phyloP scores from a whole-genome alignment of 2,329 filamentous ascomycete species.

The Mycogone perniciosa region DNA sequence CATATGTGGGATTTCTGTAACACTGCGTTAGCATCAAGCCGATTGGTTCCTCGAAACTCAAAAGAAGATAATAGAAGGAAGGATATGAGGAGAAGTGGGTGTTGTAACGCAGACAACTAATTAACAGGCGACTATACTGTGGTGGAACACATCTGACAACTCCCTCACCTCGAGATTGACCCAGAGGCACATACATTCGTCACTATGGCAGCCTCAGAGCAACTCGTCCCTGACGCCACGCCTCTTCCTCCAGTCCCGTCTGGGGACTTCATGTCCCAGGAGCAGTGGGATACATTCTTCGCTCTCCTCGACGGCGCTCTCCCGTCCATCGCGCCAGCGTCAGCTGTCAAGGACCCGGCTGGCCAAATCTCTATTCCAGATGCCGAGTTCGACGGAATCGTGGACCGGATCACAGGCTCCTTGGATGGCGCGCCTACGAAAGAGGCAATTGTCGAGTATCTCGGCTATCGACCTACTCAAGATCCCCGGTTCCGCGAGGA shows the following conservation, averaged over 20 bases:
- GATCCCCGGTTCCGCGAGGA: slow-evolving; percentile 47
- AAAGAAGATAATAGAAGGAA: background rate
- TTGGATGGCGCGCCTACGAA: slow-evolving; percentile 35
- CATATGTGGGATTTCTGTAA: too few relatives aligned
- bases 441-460: slow-evolving; percentile 44
- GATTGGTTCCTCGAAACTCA: too few relatives aligned
- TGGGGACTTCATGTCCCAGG: slow-evolving; percentile 35
- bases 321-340: slow-evolving; percentile 48
- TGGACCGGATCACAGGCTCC: slow-evolving; percentile 32
- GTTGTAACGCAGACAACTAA: too few relatives aligned
- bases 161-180: background rate
- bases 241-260: slow-evolving; percentile 23
- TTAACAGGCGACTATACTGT: too few relatives aligned
- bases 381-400: slow-evolving; percentile 41
- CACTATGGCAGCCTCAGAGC: slow-evolving; percentile 8
- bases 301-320: slow-evolving; percentile 53
- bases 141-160: too few relatives aligned
- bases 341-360: slow-evolving; percentile 30
- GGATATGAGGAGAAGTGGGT: too few relatives aligned
- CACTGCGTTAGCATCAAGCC: too few relatives aligned
- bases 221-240: slow-evolving; percentile 11
- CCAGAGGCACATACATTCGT: background rate
- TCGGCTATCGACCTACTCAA: slow-evolving; percentile 45
- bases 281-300: slow-evolving; percentile 49
- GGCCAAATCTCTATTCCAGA: slow-evolving; percentile 42